Conservation (phyloP, 2,329 filamentous ascomycete species). For the Fonsecaea nubica region DNA sequence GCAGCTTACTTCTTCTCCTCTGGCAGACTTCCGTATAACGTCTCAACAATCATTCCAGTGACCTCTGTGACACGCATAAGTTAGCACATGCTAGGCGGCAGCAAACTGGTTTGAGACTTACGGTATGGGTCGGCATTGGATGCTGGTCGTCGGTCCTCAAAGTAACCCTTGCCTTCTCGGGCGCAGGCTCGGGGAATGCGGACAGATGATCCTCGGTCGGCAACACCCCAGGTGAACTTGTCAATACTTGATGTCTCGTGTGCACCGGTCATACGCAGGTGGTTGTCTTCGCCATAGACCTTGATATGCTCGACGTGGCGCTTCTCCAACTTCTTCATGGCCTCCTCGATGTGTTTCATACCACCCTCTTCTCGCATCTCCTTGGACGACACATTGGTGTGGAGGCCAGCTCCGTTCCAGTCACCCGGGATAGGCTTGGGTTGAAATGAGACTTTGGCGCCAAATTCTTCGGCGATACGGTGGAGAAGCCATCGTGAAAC, state of each 20-base stretch:
- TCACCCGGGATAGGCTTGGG: constrained; percentile 95
- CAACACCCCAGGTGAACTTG: constrained; percentile 90
- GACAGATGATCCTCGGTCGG: constrained; percentile 93
- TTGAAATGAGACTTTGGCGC: constrained; percentile 90
- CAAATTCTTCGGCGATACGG: constrained; percentile 95
- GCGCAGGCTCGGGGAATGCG: constrained; percentile 87
- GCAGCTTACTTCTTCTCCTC: constrained; percentile 34
- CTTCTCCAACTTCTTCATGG: constrained; percentile 80
- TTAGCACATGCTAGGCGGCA: constrained; percentile 5
- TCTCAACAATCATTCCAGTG: constrained; percentile 80
- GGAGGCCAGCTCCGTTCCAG: constrained; percentile 96
- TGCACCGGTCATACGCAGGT: constrained; percentile 85
- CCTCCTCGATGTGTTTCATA: constrained; percentile 91
- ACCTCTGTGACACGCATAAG: constrained; percentile 51
- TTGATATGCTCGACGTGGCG: constrained; percentile 85
- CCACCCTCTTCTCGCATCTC: constrained; percentile 89
- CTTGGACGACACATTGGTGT: constrained; percentile 91
- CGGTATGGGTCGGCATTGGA: constrained; percentile 86
- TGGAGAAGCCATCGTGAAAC: constrained; percentile 85
- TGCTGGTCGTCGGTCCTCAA: constrained; percentile 82
- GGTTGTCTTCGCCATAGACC: constrained; percentile 96
- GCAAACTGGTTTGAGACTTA: constrained; percentile 20
- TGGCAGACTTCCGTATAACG: constrained; percentile 49
- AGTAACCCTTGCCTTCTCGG: constrained; percentile 91
- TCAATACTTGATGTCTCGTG: constrained; percentile 96